Base-by-base conservation (phyloP, 305 asterid genomes). In the Solanum hybrid region DNA sequence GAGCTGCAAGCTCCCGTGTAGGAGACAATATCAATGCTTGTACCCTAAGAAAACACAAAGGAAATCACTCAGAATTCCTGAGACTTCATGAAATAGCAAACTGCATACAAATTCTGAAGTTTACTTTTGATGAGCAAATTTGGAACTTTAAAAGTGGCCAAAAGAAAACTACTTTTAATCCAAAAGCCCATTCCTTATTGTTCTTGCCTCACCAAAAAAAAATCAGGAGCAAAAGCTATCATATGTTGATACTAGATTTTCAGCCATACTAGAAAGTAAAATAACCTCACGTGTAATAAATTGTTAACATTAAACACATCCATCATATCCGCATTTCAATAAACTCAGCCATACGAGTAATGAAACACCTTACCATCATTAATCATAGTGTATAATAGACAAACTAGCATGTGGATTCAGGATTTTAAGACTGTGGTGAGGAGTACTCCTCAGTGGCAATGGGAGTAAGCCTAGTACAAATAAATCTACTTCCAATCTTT, bases 1-100 rank as follows among this genome's bases (percentile, higher is more conserved):
- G 99, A 86, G 98, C 64, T 88, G 99, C 99, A 93, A 96, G 92
- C 94, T 96, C 98, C 92, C 99, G 95, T 32, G 98, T 97, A 88
- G 98, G 99, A 75, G 99, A 97, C 92, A 97, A 86, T 89, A 97
- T 96, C 94, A 97, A 93, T 89, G 98, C 98, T 90, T 97, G 99
- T 88, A 97, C 98, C 93, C 99, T 97, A 73, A 89, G 37, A 51
- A 78, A 51, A 77, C 24, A 76, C 60, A 84, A 31, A 32, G 46
- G 40, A 20, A 60, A 29, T 51, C 87, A 51, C 76, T 37, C 22
- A 51, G 22, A 17, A 29, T 51, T 84, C 22, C 12, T 51, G 32
- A 31, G 31, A 51, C 7, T 51, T 84, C 8, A 51, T 51, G 37
- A 84, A 84, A 51, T 1, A 31, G 32, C 31, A 51, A 31, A 31